Conservation (phyloP, 306 rosid species). For the Mimosa pudica region DNA sequence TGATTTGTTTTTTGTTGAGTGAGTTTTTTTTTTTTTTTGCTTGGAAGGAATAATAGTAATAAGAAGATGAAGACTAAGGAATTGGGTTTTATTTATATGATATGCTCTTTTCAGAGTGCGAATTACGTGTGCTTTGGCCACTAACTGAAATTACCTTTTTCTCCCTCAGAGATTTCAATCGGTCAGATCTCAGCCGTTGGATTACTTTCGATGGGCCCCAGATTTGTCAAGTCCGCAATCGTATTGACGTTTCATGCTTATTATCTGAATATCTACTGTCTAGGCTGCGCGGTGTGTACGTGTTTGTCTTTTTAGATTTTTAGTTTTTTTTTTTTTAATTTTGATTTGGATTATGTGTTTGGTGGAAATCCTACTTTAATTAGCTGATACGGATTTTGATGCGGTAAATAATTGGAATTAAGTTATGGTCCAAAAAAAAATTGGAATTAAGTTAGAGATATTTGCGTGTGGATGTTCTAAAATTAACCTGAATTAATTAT, state of each 20-base stretch:
- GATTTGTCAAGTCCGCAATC: not conserved
- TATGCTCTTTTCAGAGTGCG: not conserved
- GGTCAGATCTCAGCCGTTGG: not conserved
- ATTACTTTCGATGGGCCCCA: too few species aligned
- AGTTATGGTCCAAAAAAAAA: too few species aligned
- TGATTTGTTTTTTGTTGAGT: not conserved
- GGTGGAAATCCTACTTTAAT: not conserved
- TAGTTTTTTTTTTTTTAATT: not conserved
- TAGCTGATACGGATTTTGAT: too few species aligned
- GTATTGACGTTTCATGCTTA: not conserved
- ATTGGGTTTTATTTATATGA: not conserved
- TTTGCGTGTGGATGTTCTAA: not conserved
- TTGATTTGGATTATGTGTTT: not conserved
- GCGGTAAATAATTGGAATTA: not conserved
- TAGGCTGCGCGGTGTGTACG: too few species aligned
- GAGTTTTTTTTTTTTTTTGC: not conserved
- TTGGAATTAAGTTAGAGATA: not conserved
- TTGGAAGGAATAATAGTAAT: not conserved
- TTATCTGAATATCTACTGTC: not conserved
- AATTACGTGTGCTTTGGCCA: slow-evolving; percentile 12
- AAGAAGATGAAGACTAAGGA: not conserved
- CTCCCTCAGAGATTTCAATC: not conserved
- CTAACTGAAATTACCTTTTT: not conserved
- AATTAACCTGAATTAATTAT: too few species aligned
- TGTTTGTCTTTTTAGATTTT: not conserved